Conservation (phyloP, 768 basidiomycete genomes). For the Lactifluus pinguis region DNA sequence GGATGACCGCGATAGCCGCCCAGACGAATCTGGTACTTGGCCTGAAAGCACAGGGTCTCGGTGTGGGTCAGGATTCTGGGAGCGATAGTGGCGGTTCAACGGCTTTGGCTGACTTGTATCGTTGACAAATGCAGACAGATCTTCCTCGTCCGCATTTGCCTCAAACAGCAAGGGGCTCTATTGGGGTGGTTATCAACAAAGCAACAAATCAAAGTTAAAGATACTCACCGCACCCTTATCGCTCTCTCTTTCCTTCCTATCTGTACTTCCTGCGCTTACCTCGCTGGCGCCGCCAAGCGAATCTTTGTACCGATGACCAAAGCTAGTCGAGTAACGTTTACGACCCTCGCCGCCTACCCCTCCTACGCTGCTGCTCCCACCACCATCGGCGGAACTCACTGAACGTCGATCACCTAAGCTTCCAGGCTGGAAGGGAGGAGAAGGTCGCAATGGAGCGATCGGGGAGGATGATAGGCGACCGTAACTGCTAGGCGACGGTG, state of each 20-base stretch:
- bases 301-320: constrained; percentile 57
- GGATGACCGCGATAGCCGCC: constrained; percentile 3
- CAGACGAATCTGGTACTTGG: background rate
- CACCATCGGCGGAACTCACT: constrained; percentile 24
- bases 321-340: constrained; percentile 71
- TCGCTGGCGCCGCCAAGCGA: constrained; percentile 31
- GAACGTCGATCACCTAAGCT: constrained; percentile 35
- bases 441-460: constrained; percentile 31
- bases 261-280: constrained; percentile 33
- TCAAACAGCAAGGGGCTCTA: constrained; percentile 39
- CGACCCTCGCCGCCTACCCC: constrained; percentile 24
- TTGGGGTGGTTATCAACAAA: constrained; percentile 6
- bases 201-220: background rate
- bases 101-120: constrained; percentile 68
- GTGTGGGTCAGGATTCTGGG: constrained; percentile 16
- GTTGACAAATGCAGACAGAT: constrained; percentile 68
- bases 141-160: constrained; percentile 57
- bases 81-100: constrained; percentile 27
- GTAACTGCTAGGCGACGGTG: constrained; percentile 32
- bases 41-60: constrained; percentile 8
- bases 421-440: constrained; percentile 32
- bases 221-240: constrained; percentile 18
- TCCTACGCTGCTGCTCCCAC: constrained; percentile 15
- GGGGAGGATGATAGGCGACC: constrained; percentile 25
- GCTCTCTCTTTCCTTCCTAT: constrained; percentile 21